phyloP scores from a whole-genome alignment of 2,329 filamentous ascomycete genomes.

The Monosporascus sp. region DNA sequence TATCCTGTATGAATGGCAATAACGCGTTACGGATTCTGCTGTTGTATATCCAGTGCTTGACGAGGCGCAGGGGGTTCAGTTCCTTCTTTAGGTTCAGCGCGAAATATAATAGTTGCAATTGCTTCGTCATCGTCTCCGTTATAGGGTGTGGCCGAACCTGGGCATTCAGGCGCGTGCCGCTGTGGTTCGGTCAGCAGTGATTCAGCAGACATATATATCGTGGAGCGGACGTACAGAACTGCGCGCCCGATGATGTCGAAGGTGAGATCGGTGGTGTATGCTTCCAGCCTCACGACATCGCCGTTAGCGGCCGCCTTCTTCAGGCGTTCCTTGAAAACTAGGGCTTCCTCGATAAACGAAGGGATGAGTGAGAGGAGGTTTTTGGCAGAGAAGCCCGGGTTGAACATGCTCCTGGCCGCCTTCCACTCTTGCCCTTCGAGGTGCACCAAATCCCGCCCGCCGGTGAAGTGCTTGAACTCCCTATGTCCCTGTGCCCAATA shows the following conservation, averaged over 20 bases:
- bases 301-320: slow-evolving; percentile 13
- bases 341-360: slow-evolving; percentile 25
- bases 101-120: slow-evolving; percentile 15
- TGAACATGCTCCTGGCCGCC: slow-evolving; percentile 29
- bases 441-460: slow-evolving; percentile 28
- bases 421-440: slow-evolving; percentile 35
- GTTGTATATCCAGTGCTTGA: slow-evolving; percentile 23
- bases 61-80: slow-evolving; percentile 14
- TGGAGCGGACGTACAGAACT: slow-evolving; percentile 19
- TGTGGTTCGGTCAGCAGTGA: slow-evolving; percentile 7
- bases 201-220: not conserved
- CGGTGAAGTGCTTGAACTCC: slow-evolving; percentile 25
- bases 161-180: slow-evolving; percentile 14
- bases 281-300: slow-evolving; percentile 22
- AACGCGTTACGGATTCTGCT: slow-evolving; percentile 21
- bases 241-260: slow-evolving; percentile 25
- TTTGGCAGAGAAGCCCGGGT: slow-evolving; percentile 32
- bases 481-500: slow-evolving; percentile 16
- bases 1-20: slow-evolving; percentile 19
- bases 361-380: slow-evolving; percentile 31
- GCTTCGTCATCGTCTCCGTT: slow-evolving; percentile 13
- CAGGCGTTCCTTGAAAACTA: slow-evolving; percentile 20
- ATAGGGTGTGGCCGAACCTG: slow-evolving; percentile 11
- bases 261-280: slow-evolving; percentile 21
- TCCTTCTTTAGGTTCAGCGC: slow-evolving; percentile 11